These are phyloP conservation scores for Acanthamoeba pearcei DNA, from an alignment of 208 protist species.

Conservation along the genomic window DNA sequence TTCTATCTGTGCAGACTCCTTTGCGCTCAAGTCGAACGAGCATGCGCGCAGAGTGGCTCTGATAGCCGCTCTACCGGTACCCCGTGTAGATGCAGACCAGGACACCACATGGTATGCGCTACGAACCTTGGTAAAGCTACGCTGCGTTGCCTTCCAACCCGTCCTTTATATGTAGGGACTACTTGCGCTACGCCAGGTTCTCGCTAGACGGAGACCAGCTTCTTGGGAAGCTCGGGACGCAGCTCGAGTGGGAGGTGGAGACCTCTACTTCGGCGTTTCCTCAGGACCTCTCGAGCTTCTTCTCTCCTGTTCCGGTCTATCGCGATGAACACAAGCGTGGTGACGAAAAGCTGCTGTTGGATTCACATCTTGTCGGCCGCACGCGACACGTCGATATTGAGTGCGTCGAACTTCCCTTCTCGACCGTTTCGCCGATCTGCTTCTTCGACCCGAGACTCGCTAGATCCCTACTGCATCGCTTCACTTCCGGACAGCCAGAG, in stretches of 20 bases:
- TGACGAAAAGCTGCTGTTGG: neutral
- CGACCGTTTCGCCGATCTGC: too few species aligned
- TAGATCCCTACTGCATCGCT: neutral
- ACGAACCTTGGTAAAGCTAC: neutral
- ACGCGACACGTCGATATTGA: neutral
- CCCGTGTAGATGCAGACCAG: neutral
- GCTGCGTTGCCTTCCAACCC: neutral
- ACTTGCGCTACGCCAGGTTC: neutral
- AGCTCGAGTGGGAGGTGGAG: neutral
- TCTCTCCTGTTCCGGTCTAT: neutral
- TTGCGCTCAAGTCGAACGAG: slow-evolving; percentile 56
- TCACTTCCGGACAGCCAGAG: neutral
- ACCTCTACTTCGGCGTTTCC: neutral
- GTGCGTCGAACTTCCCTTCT: slow-evolving; percentile 9
- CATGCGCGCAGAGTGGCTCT: neutral
- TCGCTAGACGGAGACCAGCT: neutral
- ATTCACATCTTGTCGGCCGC: neutral
- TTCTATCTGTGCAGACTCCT: slow-evolving; percentile 17
- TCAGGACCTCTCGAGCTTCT: neutral
- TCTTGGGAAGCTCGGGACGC: neutral
- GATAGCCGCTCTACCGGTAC: neutral
- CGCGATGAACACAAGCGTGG: neutral
- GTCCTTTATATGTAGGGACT: neutral
- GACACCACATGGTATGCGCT: neutral
- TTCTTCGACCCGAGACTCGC: neutral